Base-by-base conservation (phyloP, 139 green algal genomes). In the Coccomyxa sp. region DNA sequence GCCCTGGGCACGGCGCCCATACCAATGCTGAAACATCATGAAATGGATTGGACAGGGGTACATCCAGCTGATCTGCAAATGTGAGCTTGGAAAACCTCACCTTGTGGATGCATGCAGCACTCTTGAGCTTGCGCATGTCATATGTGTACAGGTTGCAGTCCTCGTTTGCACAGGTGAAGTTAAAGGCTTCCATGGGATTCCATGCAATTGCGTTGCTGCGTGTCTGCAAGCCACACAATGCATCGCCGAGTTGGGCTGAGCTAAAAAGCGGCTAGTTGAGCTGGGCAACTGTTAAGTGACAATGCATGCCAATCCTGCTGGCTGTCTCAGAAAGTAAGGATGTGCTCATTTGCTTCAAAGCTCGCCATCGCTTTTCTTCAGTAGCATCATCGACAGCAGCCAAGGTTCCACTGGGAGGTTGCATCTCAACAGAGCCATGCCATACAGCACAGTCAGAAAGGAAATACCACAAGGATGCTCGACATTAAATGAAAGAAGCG, bases 101-200 rank as follows among this genome's bases (percentile, higher is more conserved):
- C 90, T 96, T 93, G 88, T 99, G 97, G 82, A 99, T 92, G 83
- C 91, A 97, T 9, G 87, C 86, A 13, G 97, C 96, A 16, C 76
- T 88, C 21, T 87, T 31, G 58, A 99, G 89, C 81, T 93, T 95
- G 58, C 97, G 93, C 95, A 99, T 99, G 91, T 99, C 97, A 77
- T 96, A 99, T 0, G 92, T 97, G 88, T 99, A 99, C 66, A 97
- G 89, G 87, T 91, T 94, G 90, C 92, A 97, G 90, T 99, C 97
- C 88, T 99, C 97, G 83, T 94, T 98, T 51, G 95, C 97, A 15
- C 89, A 91, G 28, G 93, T 97, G 89, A 99, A 99, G 92, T 99
- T 99, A 90, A 99, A 97, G 1, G 97, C 88, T 87, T 99, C 97
- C 91, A 98, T 95, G 0, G 97, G 97, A 87, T 99, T 99, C 96